phyloP scores from a whole-genome alignment of 805 yeast species.

The Sugiyamaella americana region DNA sequence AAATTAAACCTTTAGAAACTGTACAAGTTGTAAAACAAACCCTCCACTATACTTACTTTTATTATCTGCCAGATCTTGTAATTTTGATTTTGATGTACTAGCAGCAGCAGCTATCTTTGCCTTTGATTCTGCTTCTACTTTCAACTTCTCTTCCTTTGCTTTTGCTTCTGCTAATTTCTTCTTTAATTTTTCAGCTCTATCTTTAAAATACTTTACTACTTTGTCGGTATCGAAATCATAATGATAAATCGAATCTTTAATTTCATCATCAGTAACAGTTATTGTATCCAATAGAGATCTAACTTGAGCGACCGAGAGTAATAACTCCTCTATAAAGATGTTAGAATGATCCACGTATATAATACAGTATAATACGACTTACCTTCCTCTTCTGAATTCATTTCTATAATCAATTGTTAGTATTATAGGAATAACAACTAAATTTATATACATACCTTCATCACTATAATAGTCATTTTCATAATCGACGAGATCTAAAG shows the following conservation, averaged over 20 bases:
- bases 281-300: conserved; percentile 29
- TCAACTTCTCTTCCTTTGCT: too few species aligned
- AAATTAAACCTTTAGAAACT: conserved; percentile 1
- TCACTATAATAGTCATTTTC: conserved; percentile 16
- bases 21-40: background rate
- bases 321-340: conserved; percentile 18
- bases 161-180: conserved; percentile 10
- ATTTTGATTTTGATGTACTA: too few species aligned
- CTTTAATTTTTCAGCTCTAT: conserved; percentile 22
- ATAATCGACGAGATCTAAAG: conserved; percentile 7
- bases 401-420: conserved; percentile 12
- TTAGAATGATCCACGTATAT: background rate
- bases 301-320: conserved; percentile 22
- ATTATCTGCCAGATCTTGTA: background rate
- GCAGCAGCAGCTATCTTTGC: conserved; percentile 1
- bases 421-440: conserved; percentile 2
- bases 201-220: conserved; percentile 42
- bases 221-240: conserved; percentile 52
- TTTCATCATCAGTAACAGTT: conserved; percentile 41
- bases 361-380: background rate
- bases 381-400: conserved; percentile 26
- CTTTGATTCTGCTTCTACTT: background rate
- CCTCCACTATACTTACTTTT: background rate
- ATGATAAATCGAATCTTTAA: conserved; percentile 55
- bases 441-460: conserved; percentile 20